Percentiles rank a stretch among this genome's conserved stretches.
These are phyloP conservation scores for Boletales sp. DNA, from an alignment of 768 basidiomycete genomes.

Conservation along the genomic window DNA sequence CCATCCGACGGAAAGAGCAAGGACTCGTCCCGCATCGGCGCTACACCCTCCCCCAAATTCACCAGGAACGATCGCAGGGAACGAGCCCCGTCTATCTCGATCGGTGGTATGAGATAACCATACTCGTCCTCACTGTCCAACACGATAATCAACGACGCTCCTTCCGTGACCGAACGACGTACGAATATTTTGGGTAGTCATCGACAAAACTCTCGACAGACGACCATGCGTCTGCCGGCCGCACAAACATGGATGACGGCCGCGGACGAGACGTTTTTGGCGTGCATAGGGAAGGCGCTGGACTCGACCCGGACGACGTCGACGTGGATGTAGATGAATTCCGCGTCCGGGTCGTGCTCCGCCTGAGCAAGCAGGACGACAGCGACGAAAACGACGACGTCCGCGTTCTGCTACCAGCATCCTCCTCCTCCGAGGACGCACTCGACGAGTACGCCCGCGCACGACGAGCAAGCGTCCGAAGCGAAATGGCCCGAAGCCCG, in stretches of 20 bases:
- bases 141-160: neutral
- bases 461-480: conserved; percentile 3
- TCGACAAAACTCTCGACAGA: conserved; percentile 3
- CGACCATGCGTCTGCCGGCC: conserved; percentile 4
- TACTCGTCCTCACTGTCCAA: conserved; percentile 8
- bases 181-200: conserved; percentile 11
- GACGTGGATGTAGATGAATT: conserved; percentile 1
- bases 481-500: conserved; percentile 31
- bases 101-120: neutral
- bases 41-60: conserved; percentile 33
- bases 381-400: neutral
- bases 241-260: conserved; percentile 15
- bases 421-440: conserved; percentile 1
- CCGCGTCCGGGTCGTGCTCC: conserved; percentile 1
- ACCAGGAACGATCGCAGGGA: conserved; percentile 45
- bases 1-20: conserved; percentile 38
- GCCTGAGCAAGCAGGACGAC: conserved; percentile 9
- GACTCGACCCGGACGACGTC: conserved; percentile 1
- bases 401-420: neutral
- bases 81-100: conserved; percentile 37
- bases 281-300: neutral
- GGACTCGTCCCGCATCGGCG: conserved; percentile 37
- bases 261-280: conserved; percentile 3
- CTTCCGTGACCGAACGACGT: conserved; percentile 2
- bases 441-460: conserved; percentile 8